Evolutionary conservation across 1,284 basidiomycete genomes (phyloP), one percentile per base, ranked within the genome.

Genomic region (Sporisorium reilianum): DNA sequence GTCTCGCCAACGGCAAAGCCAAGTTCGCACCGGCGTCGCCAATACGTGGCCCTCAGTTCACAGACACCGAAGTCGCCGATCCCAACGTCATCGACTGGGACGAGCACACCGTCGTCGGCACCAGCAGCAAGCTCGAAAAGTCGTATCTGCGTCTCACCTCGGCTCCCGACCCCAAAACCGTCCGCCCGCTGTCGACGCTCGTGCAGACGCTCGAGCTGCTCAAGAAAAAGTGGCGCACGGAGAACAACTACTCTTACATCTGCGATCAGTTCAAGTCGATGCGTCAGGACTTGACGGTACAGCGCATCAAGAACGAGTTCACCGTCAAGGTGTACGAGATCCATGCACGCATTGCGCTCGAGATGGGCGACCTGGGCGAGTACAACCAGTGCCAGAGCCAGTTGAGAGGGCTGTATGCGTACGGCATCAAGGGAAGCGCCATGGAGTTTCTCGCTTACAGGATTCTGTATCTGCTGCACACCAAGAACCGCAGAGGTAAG

Each of bases 261-360:
- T 94, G 96, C 84, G 97, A 94, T 83, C 97, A 99, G 86, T 94
- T 99, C 87, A 99, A 99, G 88, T 94, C 93, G 83, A 87, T 99
- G 77, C 90, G 97, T 51, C 97, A 99, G 86, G 97, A 99, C 87
- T 88, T 99, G 69, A 98, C 95, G 70, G 96, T 99, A n/a, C 97
- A 99, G 88, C 91, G 96, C 36, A 97, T 99, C 84, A 97, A 97
- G 88, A 99, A 97, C 80, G 93, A 97, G 59, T 98, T 99, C 81
- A 98, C 97, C 0, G 95, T 96, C 36, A 90, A 92, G 85, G 96
- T 98, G 12, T 99, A 99, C 85, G 97, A 99, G 85, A 97, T 95
- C 49, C 97, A 99, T 86, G 97, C 94, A 25, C 91, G 97, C 28
- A 97, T 99, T 87, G 97, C 97, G 45, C 87, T 97, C 26, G 94